Conservation (phyloP, 345 rosid species). For the Bretschneidera sinensis region DNA sequence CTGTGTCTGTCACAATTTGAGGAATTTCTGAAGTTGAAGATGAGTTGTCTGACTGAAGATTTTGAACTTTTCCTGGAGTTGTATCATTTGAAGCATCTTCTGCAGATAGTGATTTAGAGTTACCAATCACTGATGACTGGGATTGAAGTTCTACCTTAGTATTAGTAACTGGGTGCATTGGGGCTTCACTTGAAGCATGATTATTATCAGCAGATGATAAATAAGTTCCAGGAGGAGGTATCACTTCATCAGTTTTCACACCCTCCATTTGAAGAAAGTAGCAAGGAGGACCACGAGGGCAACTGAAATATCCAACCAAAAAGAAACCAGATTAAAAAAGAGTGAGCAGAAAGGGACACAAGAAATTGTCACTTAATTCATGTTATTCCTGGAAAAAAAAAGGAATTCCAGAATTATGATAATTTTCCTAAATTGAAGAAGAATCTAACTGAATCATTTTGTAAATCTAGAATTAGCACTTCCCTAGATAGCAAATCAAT, state of each 20-base stretch:
- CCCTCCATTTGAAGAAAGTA: constrained; percentile 44
- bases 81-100: constrained; percentile 6
- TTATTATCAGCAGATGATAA: constrained; percentile 10
- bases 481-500: no score
- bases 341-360: no score
- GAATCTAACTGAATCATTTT: no score
- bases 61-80: constrained; percentile 15
- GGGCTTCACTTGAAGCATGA: constrained; percentile 12
- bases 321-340: no score
- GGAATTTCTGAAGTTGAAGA: constrained; percentile 19
- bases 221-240: constrained; percentile 27
- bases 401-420: no score
- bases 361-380: no score
- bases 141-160: constrained; percentile 22
- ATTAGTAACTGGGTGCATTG: constrained; percentile 14
- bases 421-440: neutral
- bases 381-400: no score
- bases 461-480: no score
- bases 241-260: constrained; percentile 24
- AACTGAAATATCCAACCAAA: constrained; percentile 22
- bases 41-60: constrained; percentile 11
- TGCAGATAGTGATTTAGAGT: constrained; percentile 15
- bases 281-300: constrained; percentile 10
- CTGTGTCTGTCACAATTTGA: constrained; percentile 11
- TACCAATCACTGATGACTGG: constrained; percentile 4